A percentile compares a stretch with the other conserved stretches of the same genome.
These are phyloP conservation scores for Fistulinella cinereoalba DNA, from an alignment of 1,284 basidiomycete genomes.

Conservation along the genomic window DNA sequence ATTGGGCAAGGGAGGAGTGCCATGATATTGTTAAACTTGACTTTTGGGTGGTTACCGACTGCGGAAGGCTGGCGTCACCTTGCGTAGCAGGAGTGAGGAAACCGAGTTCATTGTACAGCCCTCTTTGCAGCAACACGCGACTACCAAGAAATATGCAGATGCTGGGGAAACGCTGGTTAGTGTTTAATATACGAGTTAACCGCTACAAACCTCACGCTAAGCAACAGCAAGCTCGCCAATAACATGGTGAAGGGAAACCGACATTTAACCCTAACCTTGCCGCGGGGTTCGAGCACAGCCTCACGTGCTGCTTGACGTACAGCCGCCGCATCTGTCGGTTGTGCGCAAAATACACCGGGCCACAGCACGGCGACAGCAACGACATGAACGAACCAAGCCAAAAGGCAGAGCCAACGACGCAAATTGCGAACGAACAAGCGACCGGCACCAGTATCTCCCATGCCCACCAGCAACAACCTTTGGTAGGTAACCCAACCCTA, in stretches of 20 bases:
- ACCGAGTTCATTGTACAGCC: slow-evolving; percentile 57
- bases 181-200: no score
- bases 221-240: slow-evolving; percentile 7
- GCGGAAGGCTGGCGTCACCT: slow-evolving; percentile 38
- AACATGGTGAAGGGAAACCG: slow-evolving; percentile 15
- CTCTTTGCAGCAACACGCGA: slow-evolving; percentile 51
- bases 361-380: slow-evolving; percentile 17
- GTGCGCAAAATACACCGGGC: slow-evolving; percentile 4
- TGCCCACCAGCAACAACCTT: slow-evolving; percentile 21
- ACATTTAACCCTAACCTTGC: slow-evolving; percentile 30
- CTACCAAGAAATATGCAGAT: slow-evolving; percentile 49
- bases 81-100: slow-evolving; percentile 33
- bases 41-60: slow-evolving; percentile 38
- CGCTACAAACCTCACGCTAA: slow-evolving; percentile 24
- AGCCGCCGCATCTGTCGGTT: slow-evolving; percentile 1
- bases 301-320: slow-evolving; percentile 13
- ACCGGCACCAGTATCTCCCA: slow-evolving; percentile 28
- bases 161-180: slow-evolving; percentile 28
- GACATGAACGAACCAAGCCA: slow-evolving; percentile 32
- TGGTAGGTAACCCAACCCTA: slow-evolving; percentile 15
- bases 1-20: slow-evolving; percentile 54
- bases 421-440: slow-evolving; percentile 32
- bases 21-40: slow-evolving; percentile 33
- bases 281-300: slow-evolving; percentile 23
- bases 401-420: slow-evolving; percentile 34